A percentile compares a stretch with the other conserved stretches of the same genome.
phyloP scores from a whole-genome alignment of 768 basidiomycete species.

The Suillus weaverae region DNA sequence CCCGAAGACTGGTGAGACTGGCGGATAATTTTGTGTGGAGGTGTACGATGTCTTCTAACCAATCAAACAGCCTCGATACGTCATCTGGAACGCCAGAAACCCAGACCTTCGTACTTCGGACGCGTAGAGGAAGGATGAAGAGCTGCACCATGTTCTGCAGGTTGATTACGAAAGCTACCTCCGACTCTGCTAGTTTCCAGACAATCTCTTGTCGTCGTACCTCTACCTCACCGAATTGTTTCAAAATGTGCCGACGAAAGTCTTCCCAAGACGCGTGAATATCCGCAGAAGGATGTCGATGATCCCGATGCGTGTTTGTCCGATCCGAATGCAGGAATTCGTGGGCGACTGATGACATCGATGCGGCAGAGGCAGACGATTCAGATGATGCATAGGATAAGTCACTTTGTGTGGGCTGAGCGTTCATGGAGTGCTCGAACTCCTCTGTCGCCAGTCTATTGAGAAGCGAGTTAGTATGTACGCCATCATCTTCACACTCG shows the following conservation, averaged over 20 bases:
- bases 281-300: conserved; percentile 11
- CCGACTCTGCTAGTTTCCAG: conserved; percentile 66
- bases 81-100: conserved; percentile 75
- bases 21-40: conserved; percentile 67
- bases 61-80: conserved; percentile 76
- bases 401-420: conserved; percentile 4
- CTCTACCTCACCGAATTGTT: conserved; percentile 48
- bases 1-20: conserved; percentile 43
- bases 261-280: conserved; percentile 20
- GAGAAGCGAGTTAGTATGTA: conserved; percentile 32
- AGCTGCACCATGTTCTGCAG: conserved; percentile 65
- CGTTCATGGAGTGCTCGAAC: conserved; percentile 5
- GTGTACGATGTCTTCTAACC: conserved; percentile 84
- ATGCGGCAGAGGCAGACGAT: conserved; percentile 16
- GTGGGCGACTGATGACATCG: conserved; percentile 20
- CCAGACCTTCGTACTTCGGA: conserved; percentile 71
- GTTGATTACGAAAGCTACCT: conserved; percentile 65
- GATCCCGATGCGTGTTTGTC: conserved; percentile 12
- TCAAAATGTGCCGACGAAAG: conserved; percentile 21
- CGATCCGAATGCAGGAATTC: conserved; percentile 27
- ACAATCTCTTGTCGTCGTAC: conserved; percentile 65
- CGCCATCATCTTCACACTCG: conserved; percentile 24
- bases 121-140: conserved; percentile 77
- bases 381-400: conserved; percentile 7
- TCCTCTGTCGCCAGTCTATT: conserved; percentile 14